A percentile compares a stretch with the other conserved stretches of the same genome.
Evolutionary conservation across 805 yeast genomes (phyloP).

Genomic region (Clavispora vitiphila): DNA sequence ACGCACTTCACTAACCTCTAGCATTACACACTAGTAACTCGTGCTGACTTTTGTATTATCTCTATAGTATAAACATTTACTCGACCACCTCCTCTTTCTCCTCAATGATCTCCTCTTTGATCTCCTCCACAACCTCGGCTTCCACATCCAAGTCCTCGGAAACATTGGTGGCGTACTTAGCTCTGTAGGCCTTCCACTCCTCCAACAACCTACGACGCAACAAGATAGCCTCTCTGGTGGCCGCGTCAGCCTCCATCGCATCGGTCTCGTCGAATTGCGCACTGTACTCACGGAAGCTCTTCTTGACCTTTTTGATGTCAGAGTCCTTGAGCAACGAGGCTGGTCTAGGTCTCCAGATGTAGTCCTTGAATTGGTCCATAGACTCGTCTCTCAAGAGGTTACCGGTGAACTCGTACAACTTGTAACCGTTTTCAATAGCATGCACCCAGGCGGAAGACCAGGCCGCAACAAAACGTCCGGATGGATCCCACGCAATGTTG

Average conservation of each 20-base stretch:
- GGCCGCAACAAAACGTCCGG: constrained; percentile 84
- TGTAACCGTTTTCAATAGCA: constrained; percentile 85
- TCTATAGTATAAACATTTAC: constrained; percentile 12
- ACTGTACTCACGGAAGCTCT: constrained; percentile 82
- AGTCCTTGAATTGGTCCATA: constrained; percentile 79
- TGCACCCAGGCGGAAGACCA: constrained; percentile 88
- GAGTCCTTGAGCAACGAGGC: constrained; percentile 65
- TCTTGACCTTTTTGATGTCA: constrained; percentile 84
- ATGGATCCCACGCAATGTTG: constrained; percentile 88
- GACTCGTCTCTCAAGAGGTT: constrained; percentile 66
- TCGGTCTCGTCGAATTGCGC: constrained; percentile 93
- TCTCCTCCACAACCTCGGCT: constrained; percentile 55
- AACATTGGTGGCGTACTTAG: constrained; percentile 25
- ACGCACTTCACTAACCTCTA: too few species aligned
- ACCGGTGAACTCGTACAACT: constrained; percentile 82
- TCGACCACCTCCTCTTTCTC: constrained; percentile 69
- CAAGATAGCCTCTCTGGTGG: constrained; percentile 82
- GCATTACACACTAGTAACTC: too few species aligned
- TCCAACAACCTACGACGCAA: constrained; percentile 74
- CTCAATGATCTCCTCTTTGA: constrained; percentile 40
- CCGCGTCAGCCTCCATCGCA: constrained; percentile 93
- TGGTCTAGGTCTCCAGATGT: constrained; percentile 98
- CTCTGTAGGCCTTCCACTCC: constrained; percentile 84
- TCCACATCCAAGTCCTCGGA: constrained; percentile 47
- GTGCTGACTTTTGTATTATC: too few species aligned